Conservation (phyloP, 1,284 basidiomycete genomes). For the Moniliophthora roreri region DNA sequence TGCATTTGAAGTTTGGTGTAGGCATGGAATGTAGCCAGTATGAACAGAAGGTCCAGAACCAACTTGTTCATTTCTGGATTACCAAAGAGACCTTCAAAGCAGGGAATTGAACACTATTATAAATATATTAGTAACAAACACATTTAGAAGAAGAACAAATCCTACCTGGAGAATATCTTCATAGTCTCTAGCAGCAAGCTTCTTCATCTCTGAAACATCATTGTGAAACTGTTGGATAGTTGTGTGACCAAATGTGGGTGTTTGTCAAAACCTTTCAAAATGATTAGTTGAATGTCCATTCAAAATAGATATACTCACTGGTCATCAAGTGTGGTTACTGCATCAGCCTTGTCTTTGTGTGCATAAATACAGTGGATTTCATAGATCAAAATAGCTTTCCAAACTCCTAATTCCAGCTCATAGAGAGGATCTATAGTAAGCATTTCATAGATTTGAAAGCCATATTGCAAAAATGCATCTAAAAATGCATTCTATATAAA, state of each 20-base stretch:
- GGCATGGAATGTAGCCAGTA: constrained; percentile 18
- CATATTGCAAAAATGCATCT: constrained; percentile 6
- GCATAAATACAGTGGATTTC: constrained; percentile 23
- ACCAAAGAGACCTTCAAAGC: constrained; percentile 24
- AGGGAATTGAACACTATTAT: constrained; percentile 20
- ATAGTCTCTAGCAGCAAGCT: constrained; percentile 21
- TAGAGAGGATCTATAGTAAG: constrained; percentile 2
- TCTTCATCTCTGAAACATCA: constrained; percentile 20
- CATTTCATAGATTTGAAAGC: constrained; percentile 18
- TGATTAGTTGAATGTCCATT: background rate
- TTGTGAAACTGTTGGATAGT: constrained; percentile 18
- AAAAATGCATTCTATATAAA: constrained; percentile 9
- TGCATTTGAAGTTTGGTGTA: constrained; percentile 25
- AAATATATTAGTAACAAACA: background rate
- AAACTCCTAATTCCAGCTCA: constrained; percentile 22
- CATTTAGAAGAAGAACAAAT: background rate
- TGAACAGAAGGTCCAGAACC: constrained; percentile 14
- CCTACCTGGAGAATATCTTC: constrained; percentile 24
- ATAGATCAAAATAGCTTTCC: constrained; percentile 25
- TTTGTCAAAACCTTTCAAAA: background rate
- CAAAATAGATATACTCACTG: constrained; percentile 8
- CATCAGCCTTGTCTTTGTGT: background rate
- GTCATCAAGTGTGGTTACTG: constrained; percentile 9
- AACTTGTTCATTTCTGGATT: constrained; percentile 10
- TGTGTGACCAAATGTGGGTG: constrained; percentile 18